phyloP scores from a whole-genome alignment of 2,329 filamentous ascomycete genomes.

The Fusarium sp. region DNA sequence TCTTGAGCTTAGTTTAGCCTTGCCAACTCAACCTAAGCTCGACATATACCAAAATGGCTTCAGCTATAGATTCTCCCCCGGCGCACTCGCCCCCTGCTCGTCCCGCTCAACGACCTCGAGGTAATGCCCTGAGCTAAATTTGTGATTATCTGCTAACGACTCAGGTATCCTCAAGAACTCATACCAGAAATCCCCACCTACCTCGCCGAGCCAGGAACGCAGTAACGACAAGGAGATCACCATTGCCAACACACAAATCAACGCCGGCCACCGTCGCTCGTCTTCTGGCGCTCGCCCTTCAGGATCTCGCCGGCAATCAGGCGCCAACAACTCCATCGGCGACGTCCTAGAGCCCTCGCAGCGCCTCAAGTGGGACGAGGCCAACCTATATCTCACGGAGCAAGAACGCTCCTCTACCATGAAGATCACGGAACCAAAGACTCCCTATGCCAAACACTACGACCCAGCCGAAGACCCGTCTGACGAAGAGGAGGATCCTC shows the following conservation, averaged over 20 bases:
- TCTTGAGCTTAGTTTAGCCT: slow-evolving; percentile 20
- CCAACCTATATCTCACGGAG: slow-evolving; percentile 95
- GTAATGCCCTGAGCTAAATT: slow-evolving; percentile 44
- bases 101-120: slow-evolving; percentile 58
- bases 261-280: slow-evolving; percentile 89
- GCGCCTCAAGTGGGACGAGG: slow-evolving; percentile 97
- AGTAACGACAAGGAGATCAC: slow-evolving; percentile 86
- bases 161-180: slow-evolving; percentile 95
- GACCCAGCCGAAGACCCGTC: slow-evolving; percentile 89
- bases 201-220: slow-evolving; percentile 57
- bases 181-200: slow-evolving; percentile 70
- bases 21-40: slow-evolving; percentile 25
- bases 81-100: slow-evolving; percentile 57
- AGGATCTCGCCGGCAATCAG: slow-evolving; percentile 78
- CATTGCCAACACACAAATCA: slow-evolving; percentile 92
- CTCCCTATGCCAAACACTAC: slow-evolving; percentile 92
- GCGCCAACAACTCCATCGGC: slow-evolving; percentile 53
- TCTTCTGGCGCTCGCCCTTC: slow-evolving; percentile 72
- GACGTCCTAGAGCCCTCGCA: slow-evolving; percentile 67
- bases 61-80: slow-evolving; percentile 52
- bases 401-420: slow-evolving; percentile 95
- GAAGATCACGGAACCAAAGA: slow-evolving; percentile 99
- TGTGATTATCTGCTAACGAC: slow-evolving; percentile 6
- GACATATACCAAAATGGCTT: slow-evolving; percentile 53
- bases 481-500: slow-evolving; percentile 71